A percentile compares a stretch with the other conserved stretches of the same genome.
phyloP scores from a whole-genome alignment of 495 filamentous ascomycete genomes.

The Tuber borchii region DNA sequence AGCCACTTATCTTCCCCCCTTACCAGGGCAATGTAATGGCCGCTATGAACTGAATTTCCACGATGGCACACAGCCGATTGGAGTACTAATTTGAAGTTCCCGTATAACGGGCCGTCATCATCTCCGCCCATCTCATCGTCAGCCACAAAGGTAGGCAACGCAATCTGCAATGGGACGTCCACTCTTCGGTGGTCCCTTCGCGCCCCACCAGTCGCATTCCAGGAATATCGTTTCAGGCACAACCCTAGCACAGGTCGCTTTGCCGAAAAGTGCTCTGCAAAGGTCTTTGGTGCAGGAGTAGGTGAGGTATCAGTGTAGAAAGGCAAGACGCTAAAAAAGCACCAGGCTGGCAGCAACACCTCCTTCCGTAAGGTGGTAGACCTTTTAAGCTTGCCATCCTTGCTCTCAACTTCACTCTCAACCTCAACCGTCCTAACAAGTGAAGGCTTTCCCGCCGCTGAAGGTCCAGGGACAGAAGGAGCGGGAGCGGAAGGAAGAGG shows the following conservation, averaged over 20 bases:
- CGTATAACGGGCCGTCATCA: conserved; percentile 55
- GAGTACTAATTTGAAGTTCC: conserved; percentile 81
- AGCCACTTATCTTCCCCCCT: conserved; percentile 74
- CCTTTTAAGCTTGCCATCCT: conserved; percentile 45
- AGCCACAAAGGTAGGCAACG: conserved; percentile 80
- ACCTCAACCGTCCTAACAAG: conserved; percentile 41
- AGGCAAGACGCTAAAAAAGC: conserved; percentile 61
- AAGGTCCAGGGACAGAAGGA: conserved; percentile 41
- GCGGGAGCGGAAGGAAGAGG: conserved; percentile 46
- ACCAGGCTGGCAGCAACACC: conserved; percentile 94
- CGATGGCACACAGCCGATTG: conserved; percentile 89
- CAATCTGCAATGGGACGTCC: conserved; percentile 86
- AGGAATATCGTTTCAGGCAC: conserved; percentile 83
- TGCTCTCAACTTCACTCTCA: conserved; percentile 44
- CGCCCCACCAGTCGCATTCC: conserved; percentile 60
- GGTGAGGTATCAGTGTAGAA: conserved; percentile 36
- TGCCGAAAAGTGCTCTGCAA: conserved; percentile 64
- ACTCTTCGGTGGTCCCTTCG: conserved; percentile 69
- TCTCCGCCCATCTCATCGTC: conserved; percentile 63
- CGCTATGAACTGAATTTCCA: conserved; percentile 78
- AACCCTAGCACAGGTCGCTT: conserved; percentile 81
- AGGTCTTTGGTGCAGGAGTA: conserved; percentile 32
- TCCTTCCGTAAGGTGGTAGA: conserved; percentile 60
- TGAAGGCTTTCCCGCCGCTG: conserved; percentile 24
- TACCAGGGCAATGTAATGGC: conserved; percentile 82